Evolutionary conservation across 1,139 yeast genomes (phyloP).

Genomic region (Blastobotrys petasosporus): DNA sequence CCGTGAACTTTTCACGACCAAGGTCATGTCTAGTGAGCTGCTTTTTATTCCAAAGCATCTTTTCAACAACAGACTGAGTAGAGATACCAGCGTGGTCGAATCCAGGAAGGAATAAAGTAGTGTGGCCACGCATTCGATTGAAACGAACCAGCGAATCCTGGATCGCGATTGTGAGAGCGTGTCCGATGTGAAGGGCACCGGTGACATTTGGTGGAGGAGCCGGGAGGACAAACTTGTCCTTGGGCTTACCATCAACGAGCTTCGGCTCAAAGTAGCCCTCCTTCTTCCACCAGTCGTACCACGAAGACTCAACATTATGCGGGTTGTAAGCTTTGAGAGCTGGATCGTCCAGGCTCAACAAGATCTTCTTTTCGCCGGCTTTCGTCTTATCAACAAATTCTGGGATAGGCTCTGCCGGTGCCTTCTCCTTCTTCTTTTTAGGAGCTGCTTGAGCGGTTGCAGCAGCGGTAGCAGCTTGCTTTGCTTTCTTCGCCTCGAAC

Average conservation of each 20-base stretch:
- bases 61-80: conserved; percentile 97
- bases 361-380: conserved; percentile 85
- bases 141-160: conserved; percentile 91
- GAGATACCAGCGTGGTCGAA: conserved; percentile 99
- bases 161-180: conserved; percentile 89
- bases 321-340: conserved; percentile 94
- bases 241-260: conserved; percentile 66
- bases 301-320: conserved; percentile 85
- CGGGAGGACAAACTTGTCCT: conserved; percentile 89
- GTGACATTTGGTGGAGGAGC: conserved; percentile 99
- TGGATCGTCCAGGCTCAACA: conserved; percentile 82
- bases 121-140: conserved; percentile 96
- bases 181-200: conserved; percentile 98
- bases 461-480: conserved; percentile 49
- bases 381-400: conserved; percentile 76
- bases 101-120: conserved; percentile 90
- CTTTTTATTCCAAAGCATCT: conserved; percentile 85
- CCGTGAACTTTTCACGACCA: conserved; percentile 85
- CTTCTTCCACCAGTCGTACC: conserved; percentile 98
- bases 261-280: conserved; percentile 87
- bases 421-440: conserved; percentile 68
- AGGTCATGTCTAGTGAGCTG: conserved; percentile 89
- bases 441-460: conserved; percentile 33
- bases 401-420: conserved; percentile 69
- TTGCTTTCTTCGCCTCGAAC: conserved; percentile 88